Conservation (phyloP, 1,284 basidiomycete genomes). For the Fomitopsis pinicola region DNA sequence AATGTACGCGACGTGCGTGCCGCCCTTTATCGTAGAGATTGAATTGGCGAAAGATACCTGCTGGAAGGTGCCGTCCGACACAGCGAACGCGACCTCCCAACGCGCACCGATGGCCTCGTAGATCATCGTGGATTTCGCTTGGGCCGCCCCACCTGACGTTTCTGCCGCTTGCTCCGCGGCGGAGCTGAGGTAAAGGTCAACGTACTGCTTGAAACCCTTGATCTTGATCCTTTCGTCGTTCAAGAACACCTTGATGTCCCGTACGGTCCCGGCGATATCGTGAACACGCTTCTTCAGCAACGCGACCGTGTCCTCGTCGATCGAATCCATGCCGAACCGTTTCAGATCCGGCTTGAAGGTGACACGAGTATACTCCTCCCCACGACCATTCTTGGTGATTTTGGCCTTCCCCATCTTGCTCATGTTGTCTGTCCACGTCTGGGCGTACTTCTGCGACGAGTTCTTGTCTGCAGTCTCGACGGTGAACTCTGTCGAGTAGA, state of each 20-base stretch:
- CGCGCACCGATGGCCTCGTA: slow-evolving; percentile 80
- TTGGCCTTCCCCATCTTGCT: slow-evolving; percentile 81
- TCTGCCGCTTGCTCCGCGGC: slow-evolving; percentile 64
- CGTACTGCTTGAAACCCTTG: slow-evolving; percentile 97
- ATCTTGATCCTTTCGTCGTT: slow-evolving; percentile 93
- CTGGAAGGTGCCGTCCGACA: slow-evolving; percentile 88
- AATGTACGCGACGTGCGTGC: slow-evolving; percentile 88
- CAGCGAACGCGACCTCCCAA: slow-evolving; percentile 96
- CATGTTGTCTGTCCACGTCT: slow-evolving; percentile 97
- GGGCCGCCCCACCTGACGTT: slow-evolving; percentile 68
- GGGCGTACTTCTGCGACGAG: slow-evolving; percentile 88
- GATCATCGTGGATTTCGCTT: slow-evolving; percentile 75
- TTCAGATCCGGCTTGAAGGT: slow-evolving; percentile 92
- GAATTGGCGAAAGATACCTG: slow-evolving; percentile 99
- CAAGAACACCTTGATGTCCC: slow-evolving; percentile 90
- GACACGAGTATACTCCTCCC: slow-evolving; percentile 92
- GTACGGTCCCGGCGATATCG: slow-evolving; percentile 95
- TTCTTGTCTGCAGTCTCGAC: slow-evolving; percentile 95
- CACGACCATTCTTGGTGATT: slow-evolving; percentile 86
- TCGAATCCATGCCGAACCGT: slow-evolving; percentile 89
- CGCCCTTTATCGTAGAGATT: slow-evolving; percentile 96
- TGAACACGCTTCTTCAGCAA: slow-evolving; percentile 95
- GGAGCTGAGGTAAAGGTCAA: slow-evolving; percentile 88
- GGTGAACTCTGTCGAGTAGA: slow-evolving; percentile 97
- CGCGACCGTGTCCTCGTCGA: slow-evolving; percentile 90